Conservation (phyloP, 2,329 filamentous ascomycete species). For the Sclerotiophoma versabilis region DNA sequence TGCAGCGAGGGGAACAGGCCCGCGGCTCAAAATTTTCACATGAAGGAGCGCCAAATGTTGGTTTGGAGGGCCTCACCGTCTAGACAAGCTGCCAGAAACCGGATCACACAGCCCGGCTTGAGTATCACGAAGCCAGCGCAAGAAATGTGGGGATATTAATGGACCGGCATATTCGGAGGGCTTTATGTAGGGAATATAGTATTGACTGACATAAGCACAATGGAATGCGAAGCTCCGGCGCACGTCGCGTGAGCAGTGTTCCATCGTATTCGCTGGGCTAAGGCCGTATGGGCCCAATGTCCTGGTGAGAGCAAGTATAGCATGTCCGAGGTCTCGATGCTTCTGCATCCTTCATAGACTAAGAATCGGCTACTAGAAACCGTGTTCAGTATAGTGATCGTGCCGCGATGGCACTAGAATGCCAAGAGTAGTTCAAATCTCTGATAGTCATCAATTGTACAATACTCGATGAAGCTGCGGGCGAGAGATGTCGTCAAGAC, state of each 20-base stretch:
- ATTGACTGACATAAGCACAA: background rate
- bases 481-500: slow-evolving; percentile 11
- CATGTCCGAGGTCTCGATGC: slow-evolving; percentile 1
- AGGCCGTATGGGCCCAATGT: background rate
- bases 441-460: background rate
- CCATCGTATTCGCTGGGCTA: background rate
- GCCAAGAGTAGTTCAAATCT: background rate
- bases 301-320: background rate
- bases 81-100: background rate
- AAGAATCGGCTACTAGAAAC: background rate
- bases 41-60: slow-evolving; percentile 22
- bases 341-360: slow-evolving; percentile 1
- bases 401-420: background rate
- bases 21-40: slow-evolving; percentile 27
- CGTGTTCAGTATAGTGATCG: background rate
- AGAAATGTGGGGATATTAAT: background rate
- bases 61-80: slow-evolving; percentile 3
- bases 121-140: background rate
- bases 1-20: slow-evolving; percentile 18
- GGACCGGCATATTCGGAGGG: background rate
- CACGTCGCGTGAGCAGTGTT: slow-evolving; percentile 10
- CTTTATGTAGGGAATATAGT: background rate
- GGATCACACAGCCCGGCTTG: background rate
- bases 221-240: background rate
- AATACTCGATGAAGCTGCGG: background rate